phyloP scores from a whole-genome alignment of 805 yeast species.

The Monosporozyma siamensis region DNA sequence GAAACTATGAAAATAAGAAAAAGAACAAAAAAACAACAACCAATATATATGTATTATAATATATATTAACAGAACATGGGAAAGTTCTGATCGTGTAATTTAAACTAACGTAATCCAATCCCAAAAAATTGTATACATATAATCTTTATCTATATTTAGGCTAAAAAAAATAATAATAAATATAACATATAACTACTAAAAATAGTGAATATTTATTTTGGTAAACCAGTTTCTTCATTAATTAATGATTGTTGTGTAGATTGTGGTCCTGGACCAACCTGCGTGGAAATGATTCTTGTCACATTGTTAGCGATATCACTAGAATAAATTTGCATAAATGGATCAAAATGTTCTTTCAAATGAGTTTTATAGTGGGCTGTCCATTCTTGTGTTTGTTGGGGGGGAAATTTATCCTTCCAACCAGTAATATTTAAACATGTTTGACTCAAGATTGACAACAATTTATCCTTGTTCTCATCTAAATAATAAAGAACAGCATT shows the following conservation, averaged over 20 bases:
- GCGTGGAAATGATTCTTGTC: slow-evolving; percentile 72
- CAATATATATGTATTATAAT: not conserved
- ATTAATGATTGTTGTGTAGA: slow-evolving; percentile 47
- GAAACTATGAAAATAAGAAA: not conserved
- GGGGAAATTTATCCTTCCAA: slow-evolving; percentile 45
- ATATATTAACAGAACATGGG: not conserved
- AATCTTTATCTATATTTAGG: not conserved
- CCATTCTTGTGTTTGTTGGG: slow-evolving; percentile 18
- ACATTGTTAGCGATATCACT: slow-evolving; percentile 46
- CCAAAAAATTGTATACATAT: not conserved
- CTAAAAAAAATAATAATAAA: slow-evolving; percentile 1
- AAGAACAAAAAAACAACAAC: not conserved
- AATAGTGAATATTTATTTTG: no score
- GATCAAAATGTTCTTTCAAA: not conserved
- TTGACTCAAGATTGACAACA: slow-evolving; percentile 60
- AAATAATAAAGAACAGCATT: slow-evolving; percentile 92
- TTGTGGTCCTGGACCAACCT: slow-evolving; percentile 83
- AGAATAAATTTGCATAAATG: not conserved
- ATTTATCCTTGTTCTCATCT: slow-evolving; percentile 58
- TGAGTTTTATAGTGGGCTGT: not conserved
- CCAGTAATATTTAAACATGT: slow-evolving; percentile 55
- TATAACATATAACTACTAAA: no score
- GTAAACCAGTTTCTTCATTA: slow-evolving; percentile 49
- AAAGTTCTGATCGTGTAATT: not conserved
- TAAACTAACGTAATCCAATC: not conserved